A percentile compares a stretch with the other conserved stretches of the same genome.
These are phyloP conservation scores for Fomitopsis palustris DNA, from an alignment of 1,284 basidiomycete species.

Conservation along the genomic window DNA sequence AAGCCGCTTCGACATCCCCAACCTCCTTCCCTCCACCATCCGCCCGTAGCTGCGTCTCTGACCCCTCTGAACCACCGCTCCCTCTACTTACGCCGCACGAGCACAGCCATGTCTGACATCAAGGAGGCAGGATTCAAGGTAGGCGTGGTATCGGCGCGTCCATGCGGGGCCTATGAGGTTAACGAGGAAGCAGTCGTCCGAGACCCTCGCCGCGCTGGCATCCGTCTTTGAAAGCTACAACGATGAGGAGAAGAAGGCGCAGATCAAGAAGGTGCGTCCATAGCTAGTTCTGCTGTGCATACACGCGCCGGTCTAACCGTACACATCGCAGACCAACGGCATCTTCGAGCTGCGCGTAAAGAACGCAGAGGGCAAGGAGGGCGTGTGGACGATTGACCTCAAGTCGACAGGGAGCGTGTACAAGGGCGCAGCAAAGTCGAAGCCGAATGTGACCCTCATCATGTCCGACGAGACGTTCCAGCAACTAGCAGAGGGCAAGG, in stretches of 20 bases:
- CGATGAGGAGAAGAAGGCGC: slow-evolving; percentile 73
- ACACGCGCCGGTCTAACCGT: not conserved
- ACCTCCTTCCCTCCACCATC: not conserved
- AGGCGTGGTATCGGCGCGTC: not conserved
- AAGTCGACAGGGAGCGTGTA: slow-evolving; percentile 86
- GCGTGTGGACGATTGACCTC: slow-evolving; percentile 91
- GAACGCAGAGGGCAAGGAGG: slow-evolving; percentile 75
- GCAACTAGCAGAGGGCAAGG: slow-evolving; percentile 69
- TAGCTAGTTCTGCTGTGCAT: not conserved
- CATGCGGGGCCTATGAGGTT: not conserved
- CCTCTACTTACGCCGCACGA: not conserved
- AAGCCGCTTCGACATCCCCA: not conserved
- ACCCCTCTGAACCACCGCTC: not conserved
- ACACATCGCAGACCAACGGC: slow-evolving; percentile 71
- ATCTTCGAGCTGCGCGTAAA: slow-evolving; percentile 89
- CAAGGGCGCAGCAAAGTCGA: slow-evolving; percentile 73
- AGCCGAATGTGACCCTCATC: slow-evolving; percentile 76
- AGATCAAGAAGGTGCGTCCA: slow-evolving; percentile 78
- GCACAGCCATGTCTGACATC: slow-evolving; percentile 31
- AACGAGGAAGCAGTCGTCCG: slow-evolving; percentile 53
- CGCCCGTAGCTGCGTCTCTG: not conserved
- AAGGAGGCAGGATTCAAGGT: slow-evolving; percentile 37
- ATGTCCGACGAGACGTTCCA: slow-evolving; percentile 70
- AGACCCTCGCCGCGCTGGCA: slow-evolving; percentile 61
- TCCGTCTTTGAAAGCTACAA: slow-evolving; percentile 61